Base-by-base conservation (phyloP, 495 filamentous ascomycete species). In the Mytilinidion resinicola region DNA sequence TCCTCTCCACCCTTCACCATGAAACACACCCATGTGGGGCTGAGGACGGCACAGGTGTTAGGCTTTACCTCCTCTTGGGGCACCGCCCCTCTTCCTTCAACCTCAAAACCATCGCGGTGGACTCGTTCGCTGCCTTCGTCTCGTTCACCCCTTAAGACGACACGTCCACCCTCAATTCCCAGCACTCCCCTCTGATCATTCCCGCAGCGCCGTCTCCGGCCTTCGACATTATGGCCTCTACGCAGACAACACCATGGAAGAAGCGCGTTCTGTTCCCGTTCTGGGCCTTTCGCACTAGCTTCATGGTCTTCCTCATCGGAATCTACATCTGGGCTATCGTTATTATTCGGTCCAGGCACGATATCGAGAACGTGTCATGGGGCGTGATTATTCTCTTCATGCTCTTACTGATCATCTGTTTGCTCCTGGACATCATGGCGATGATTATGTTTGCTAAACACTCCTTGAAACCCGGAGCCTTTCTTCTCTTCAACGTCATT, bases 251-350 rank as follows among this genome's bases (percentile, higher is more conserved):
- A 34, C 36, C 55, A 55, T 69, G 67, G 67, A 60, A 64, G 55
- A 67, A 67, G 61, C 53, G 64, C 21, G 57, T 69, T 21, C 36
- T 69, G 44, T 54, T 69, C 9, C 67, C 67, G 9, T 64, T 67
- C 49, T 69, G 67, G 67, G 34, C 56, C 5, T 11, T 68, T 15
- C 51, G 65, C 2, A 57, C 60, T 4, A 0, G 51, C 33, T 46
- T 65, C 17, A 65, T 68, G 65, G 10, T 63, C 38, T 56, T 68
- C 50, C 50, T 66, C 42, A 60, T 65, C 36, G 50, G 25, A 33
- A 35, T 57, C 17, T 68, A 63, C 55, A 56, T 33, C 11, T 21
- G 52, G 11, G 61, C 62, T 15, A 15, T 64, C 10, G 25, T 51
- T 43, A 49, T 50, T 17, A 19, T 15, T 15, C 34, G 51, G 34